Evolutionary conservation across 2,329 filamentous ascomycete species (phyloP).

Genomic region (Ophiostoma himal-ulmi): DNA sequence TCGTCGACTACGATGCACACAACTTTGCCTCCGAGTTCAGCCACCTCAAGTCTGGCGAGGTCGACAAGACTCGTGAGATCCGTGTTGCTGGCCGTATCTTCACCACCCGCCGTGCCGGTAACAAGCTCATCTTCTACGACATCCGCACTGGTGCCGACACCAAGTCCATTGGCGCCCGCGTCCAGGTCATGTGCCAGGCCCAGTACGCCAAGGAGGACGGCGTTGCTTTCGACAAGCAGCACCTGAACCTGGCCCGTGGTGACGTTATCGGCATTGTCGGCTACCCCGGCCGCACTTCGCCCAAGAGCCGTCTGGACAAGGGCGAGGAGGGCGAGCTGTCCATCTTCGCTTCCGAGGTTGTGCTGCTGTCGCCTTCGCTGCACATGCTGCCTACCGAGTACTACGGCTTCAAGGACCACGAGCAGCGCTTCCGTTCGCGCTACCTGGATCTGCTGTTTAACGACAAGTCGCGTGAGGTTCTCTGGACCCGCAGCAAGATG

Average conservation of each 20-base stretch:
- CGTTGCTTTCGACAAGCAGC: slow-evolving; percentile 70
- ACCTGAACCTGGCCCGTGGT: slow-evolving; percentile 80
- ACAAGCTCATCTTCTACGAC: slow-evolving; percentile 90
- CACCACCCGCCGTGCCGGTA: slow-evolving; percentile 73
- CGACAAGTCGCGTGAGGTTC: slow-evolving; percentile 73
- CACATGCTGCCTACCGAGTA: slow-evolving; percentile 85
- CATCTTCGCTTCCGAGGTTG: slow-evolving; percentile 82
- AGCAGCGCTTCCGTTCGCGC: slow-evolving; percentile 86
- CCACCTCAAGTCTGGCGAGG: slow-evolving; percentile 81
- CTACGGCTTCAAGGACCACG: slow-evolving; percentile 92
- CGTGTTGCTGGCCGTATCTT: slow-evolving; percentile 82
- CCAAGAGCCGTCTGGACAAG: slow-evolving; percentile 76
- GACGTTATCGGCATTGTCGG: slow-evolving; percentile 88
- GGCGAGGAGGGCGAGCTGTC: slow-evolving; percentile 85
- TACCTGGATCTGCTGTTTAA: slow-evolving; percentile 98
- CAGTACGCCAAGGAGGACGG: slow-evolving; percentile 65
- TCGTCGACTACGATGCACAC: slow-evolving; percentile 73
- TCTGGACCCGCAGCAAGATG: slow-evolving; percentile 81
- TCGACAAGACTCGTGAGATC: slow-evolving; percentile 67
- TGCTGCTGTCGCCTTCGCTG: slow-evolving; percentile 82
- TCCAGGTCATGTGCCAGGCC: slow-evolving; percentile 89
- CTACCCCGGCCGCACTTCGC: slow-evolving; percentile 76
- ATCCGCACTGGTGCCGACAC: slow-evolving; percentile 54
- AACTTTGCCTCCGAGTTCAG: slow-evolving; percentile 75
- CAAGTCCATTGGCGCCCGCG: slow-evolving; percentile 60